A percentile compares a stretch with the other conserved stretches of the same genome.
Conservation (phyloP, 2,329 filamentous ascomycete species). For the Diaporthe australafricana region DNA sequence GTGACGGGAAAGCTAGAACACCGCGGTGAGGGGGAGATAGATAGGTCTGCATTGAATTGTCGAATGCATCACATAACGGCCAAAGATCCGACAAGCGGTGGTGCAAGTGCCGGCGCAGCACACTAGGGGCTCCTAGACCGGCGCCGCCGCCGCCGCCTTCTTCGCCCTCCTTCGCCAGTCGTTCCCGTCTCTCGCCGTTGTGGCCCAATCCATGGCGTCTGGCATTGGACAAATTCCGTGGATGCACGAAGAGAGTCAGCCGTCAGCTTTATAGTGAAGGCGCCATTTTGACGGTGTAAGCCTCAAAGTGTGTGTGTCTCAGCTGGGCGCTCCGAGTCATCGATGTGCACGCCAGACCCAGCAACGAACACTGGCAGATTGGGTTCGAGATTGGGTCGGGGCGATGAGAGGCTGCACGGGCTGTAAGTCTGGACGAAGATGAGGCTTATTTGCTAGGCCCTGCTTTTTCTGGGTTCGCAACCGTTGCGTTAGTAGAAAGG, state of each 20-base stretch:
- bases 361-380: neutral
- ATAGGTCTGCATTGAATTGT: conserved; percentile 26
- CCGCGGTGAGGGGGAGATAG: conserved; percentile 17
- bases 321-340: conserved; percentile 6
- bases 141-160: conserved; percentile 5
- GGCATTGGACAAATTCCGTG: neutral
- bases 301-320: neutral
- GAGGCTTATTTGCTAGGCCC: conserved; percentile 6
- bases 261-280: no score
- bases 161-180: neutral
- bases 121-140: conserved; percentile 18
- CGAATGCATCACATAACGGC: conserved; percentile 33
- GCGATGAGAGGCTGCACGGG: neutral
- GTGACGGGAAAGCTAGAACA: conserved; percentile 5
- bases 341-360: conserved; percentile 6
- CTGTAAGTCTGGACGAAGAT: neutral
- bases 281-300: neutral
- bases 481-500: no score
- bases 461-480: neutral
- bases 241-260: conserved; percentile 7
- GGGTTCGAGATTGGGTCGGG: neutral
- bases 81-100: conserved; percentile 29
- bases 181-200: conserved; percentile 11
- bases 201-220: conserved; percentile 12
- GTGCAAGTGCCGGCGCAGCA: conserved; percentile 13